Evolutionary conservation across 805 yeast species (phyloP), one percentile per base, ranked within the genome.

Genomic region (Candida railenensis): DNA sequence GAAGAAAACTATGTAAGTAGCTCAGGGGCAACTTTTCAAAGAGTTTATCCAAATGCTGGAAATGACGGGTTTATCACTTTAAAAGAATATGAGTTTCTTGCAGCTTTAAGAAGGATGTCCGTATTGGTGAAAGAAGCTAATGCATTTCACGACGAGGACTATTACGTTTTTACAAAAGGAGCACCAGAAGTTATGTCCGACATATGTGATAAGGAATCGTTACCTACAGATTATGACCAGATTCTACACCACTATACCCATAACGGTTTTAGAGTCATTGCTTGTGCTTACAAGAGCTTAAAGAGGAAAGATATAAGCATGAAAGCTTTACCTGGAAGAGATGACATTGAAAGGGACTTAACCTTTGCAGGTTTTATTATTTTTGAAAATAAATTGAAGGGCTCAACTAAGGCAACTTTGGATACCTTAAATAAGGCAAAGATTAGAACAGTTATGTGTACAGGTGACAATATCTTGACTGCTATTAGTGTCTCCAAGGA

Each of bases 381-480:
- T 2, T 94, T 94, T 69, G 98, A 94, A 61, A 94, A 94, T 65
- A 88, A 89, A 63, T 72, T 94, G 57, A 94, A 94, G 60, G 68
- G 76, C 1, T 71, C 85, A 0, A 86, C 97, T 0, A 73, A 72
- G 7, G 65, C 69, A 0, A 88, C 91, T 0, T 73, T 94, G 42
- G 52, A 64, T 11, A 75, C 80, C 48, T 71, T 94, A 42, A 69
- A 71, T 19, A 73, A 72, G 4, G 97, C 99, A 0, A 74, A 80
- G 19, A 76, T 94, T 42, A 74, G 97, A 54, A 87, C 94, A 0
- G 71, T 90, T 22, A 94, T 94, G 99, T 94, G 99, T 65, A 94
- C 99, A 0, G 99, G 99, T 45, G 99, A 94, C 64, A 94, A 94
- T 60, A 81, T 94, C 16, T 70, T 94, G 47, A 94, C 99, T 0